Conservation (phyloP, 202 grass and related monocot genomes). For the Carex arenaria region DNA sequence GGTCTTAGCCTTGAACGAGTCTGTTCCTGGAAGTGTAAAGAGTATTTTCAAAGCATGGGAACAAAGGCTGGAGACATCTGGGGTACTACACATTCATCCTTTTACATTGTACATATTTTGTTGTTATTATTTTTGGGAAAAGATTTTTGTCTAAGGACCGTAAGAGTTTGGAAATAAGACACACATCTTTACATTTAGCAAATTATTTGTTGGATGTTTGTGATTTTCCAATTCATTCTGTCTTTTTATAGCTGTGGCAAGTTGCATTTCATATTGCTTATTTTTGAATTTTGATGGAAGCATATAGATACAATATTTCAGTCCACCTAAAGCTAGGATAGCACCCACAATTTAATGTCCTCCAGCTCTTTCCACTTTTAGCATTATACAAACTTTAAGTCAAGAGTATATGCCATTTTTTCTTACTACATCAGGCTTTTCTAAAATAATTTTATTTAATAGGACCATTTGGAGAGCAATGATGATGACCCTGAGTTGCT, state of each 20-base stretch:
- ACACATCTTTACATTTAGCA: background rate
- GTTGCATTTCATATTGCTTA: background rate
- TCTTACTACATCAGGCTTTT: constrained; percentile 8
- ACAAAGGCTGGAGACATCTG: constrained; percentile 76
- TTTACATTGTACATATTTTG: background rate
- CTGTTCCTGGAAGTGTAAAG: constrained; percentile 84
- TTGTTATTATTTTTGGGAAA: constrained; percentile 8
- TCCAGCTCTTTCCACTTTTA: background rate
- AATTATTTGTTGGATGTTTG: background rate
- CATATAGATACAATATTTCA: background rate
- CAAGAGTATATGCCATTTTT: background rate
- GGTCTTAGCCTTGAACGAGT: constrained; percentile 86
- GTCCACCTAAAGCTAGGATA: background rate
- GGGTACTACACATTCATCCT: constrained; percentile 32
- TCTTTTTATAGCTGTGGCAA: background rate
- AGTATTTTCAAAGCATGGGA: constrained; percentile 90
- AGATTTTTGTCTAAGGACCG: constrained; percentile 4
- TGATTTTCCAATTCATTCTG: background rate
- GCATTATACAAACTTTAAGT: background rate
- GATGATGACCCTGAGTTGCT: constrained; percentile 92
- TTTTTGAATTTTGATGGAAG: background rate
- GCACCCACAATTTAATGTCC: background rate
- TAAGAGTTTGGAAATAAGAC: background rate
- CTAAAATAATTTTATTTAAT: constrained; percentile 43
- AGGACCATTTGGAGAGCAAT: constrained; percentile 97